Base-by-base conservation (phyloP, 1,284 basidiomycete genomes). In the Taiwanofungus camphoratus region DNA sequence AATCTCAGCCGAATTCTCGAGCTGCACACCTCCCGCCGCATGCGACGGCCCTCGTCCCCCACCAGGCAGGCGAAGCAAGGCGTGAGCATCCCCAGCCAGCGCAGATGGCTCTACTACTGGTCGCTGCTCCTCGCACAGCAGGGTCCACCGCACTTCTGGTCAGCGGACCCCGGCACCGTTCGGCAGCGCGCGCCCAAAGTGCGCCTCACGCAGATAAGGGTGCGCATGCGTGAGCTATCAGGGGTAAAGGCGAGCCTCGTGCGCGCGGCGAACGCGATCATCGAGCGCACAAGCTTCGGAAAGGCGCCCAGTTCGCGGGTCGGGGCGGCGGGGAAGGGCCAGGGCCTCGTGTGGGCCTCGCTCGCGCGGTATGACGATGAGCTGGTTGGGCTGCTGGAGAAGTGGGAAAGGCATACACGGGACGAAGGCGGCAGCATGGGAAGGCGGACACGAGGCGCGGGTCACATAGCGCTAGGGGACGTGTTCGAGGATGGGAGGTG, bases 351-450 rank as follows among this genome's bases (percentile, higher is more conserved):
- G 3, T 90, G 87, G 86, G 79, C 72, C 5, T 86, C 82, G 13
- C 65, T 91, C n/a, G 82, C 85, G 13, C 68, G 86, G 45, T 91
- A 91, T 54, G 77, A 82, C 48, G 87, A 90, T 48, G 67, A 62
- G 2, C 69, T 89, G 18, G 74, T 88, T 2, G 69, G 74, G 3
- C 63, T 70, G 26, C 66, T 90, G 9, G 78, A 82, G 54, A 58
- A 57, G 22, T 80, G 78, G 76, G 82, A 86, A 60, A 58, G 59
- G 43, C 63, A 66, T 42, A 79, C 79, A 5, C 67, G 77, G 11
- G 61, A 63, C 44, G 60, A 67, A 40, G 50, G 55, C 5, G 67
- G 68, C 21, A 56, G 61, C 49, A 67, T 71, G 59, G 75, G 68
- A 30, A 53, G 53, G 34, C 52, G 67, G 45, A 61, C 54, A 34